Evolutionary conservation across 495 filamentous ascomycete genomes (phyloP).

Genomic region (Tuber aestivum): DNA sequence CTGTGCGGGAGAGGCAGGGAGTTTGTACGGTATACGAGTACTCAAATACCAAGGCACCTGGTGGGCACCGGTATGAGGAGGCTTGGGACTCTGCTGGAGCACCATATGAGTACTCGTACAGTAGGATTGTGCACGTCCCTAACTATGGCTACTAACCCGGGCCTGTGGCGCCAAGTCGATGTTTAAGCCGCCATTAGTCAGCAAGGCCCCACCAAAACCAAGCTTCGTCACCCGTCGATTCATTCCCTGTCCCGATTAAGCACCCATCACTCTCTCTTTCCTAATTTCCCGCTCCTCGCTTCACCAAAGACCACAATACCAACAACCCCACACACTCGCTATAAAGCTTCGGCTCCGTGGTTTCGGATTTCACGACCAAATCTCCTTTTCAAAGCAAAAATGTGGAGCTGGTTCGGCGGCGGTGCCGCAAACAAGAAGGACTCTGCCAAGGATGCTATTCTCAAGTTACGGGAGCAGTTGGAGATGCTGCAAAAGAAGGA

Average conservation of each 20-base stretch:
- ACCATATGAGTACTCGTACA: too few relatives aligned
- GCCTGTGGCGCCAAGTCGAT: neutral
- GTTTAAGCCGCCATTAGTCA: constrained; percentile 8
- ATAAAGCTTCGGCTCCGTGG: neutral
- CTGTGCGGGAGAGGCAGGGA: neutral
- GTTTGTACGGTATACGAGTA: too few relatives aligned
- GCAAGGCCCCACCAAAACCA: constrained; percentile 14
- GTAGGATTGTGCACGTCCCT: neutral
- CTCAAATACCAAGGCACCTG: too few relatives aligned
- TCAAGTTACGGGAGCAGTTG: constrained; percentile 77
- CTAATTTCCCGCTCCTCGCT: constrained; percentile 8
- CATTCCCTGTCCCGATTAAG: constrained; percentile 17
- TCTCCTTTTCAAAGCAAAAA: constrained; percentile 35
- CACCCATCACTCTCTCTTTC: constrained; percentile 4
- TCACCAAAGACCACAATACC: neutral
- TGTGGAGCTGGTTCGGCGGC: constrained; percentile 82
- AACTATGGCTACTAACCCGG: neutral
- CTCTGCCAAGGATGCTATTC: constrained; percentile 92
- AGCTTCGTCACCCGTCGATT: constrained; percentile 32
- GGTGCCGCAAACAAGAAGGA: constrained; percentile 80
- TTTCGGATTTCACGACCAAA: neutral
- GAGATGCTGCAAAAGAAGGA: constrained; percentile 98
- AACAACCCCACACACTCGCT: neutral
- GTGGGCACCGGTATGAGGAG: neutral
- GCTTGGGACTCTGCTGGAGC: neutral